Base-by-base conservation (phyloP, 2,329 filamentous ascomycete genomes). In the Botryosphaeria agaves region DNA sequence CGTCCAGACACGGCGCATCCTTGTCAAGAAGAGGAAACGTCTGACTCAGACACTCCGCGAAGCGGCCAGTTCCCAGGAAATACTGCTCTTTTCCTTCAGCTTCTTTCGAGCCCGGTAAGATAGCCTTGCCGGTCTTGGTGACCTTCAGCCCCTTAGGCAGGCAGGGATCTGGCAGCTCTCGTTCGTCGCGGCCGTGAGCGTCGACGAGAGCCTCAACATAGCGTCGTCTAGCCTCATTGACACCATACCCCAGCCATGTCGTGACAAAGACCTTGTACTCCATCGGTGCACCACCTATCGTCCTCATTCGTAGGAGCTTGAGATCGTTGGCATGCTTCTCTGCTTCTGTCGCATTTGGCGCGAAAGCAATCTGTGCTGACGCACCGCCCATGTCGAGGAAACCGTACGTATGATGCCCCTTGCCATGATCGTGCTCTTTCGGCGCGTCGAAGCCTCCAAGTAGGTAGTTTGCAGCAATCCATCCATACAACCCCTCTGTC, bases 351-450 rank as follows among this genome's bases (percentile, higher is more conserved):
- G 69, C 59, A 53, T 98, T 98, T 1, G 89, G 89, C 2, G 85
- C 87, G 52, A 98, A 98, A 0, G 91, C 89, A 46, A 98, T 95
- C 56, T 98, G 89, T 11, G 89, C 87, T 0, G 87, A 95, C 16
- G 89, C 89, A 30, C 89, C 89, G 29, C 89, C 89, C 91, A 98
- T 98, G 49, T 98, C 89, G 36, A 98, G 61, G 46, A 98, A 98
- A 1, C 89, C 89, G 52, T 95, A 98, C 0, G 89, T 98, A 46
- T 85, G 80, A 49, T 95, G 89, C 16, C 69, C 72, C 40, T 92
- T 84, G 31, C 83, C 84, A 50, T 93, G 83, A 31, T 71, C 61
- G 44, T 93, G 81, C 9, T 72, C 57, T 30, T 75, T 59, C 0
- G 82, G 76, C 12, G 68, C 62, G 49, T 95, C 80, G 44, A 98